Evolutionary conservation across 257 asterid genomes (phyloP).

Genomic region (Misopates orontium): DNA sequence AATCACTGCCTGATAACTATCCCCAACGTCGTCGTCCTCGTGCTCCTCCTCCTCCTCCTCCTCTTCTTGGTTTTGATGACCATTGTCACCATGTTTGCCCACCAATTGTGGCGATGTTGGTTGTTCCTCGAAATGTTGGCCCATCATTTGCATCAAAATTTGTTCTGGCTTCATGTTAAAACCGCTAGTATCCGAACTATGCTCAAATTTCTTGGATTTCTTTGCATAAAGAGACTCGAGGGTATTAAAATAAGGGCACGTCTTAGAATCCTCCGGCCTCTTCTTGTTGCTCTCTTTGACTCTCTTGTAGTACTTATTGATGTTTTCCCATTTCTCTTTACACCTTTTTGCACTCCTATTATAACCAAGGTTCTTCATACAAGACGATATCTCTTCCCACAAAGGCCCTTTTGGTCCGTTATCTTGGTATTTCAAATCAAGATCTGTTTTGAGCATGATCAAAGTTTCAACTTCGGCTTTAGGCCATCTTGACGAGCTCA

Average conservation of each 20-base stretch:
- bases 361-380: slow-evolving; percentile 70
- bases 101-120: slow-evolving; percentile 32
- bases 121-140: slow-evolving; percentile 41
- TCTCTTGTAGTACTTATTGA: slow-evolving; percentile 75
- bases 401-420: slow-evolving; percentile 65
- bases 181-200: slow-evolving; percentile 36
- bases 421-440: slow-evolving; percentile 55
- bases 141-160: slow-evolving; percentile 67
- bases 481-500: slow-evolving; percentile 74
- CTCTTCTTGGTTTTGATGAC: slow-evolving; percentile 39
- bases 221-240: slow-evolving; percentile 64
- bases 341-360: slow-evolving; percentile 74
- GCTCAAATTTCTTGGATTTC: slow-evolving; percentile 41
- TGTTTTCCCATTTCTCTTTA: slow-evolving; percentile 89
- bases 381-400: slow-evolving; percentile 73
- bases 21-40: slow-evolving; percentile 42
- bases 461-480: slow-evolving; percentile 74
- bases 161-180: slow-evolving; percentile 55
- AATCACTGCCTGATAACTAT: slow-evolving; percentile 44
- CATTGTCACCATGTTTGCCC: slow-evolving; percentile 35
- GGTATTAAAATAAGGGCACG: slow-evolving; percentile 68
- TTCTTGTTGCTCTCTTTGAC: slow-evolving; percentile 66
- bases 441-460: slow-evolving; percentile 57
- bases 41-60: slow-evolving; percentile 36
- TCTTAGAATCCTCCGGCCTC: slow-evolving; percentile 64